phyloP scores from a whole-genome alignment of 192 early-diverging fungal genomes.

The Phycomyces blakesleeanus region DNA sequence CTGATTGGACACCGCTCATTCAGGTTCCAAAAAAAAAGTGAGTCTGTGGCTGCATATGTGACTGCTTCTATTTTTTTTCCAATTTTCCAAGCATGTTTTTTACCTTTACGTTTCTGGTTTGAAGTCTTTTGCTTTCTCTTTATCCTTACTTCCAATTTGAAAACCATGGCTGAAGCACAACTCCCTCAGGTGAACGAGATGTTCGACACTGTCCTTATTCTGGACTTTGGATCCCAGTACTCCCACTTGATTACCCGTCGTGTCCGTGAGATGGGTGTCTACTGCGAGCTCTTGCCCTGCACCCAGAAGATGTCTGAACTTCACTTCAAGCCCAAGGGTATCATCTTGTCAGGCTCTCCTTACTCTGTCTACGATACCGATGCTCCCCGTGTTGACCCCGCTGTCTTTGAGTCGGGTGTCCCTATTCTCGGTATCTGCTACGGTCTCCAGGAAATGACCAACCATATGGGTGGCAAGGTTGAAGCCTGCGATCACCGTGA shows the following conservation, averaged over 20 bases:
- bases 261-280: conserved; percentile 94
- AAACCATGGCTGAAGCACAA: conserved; percentile 21
- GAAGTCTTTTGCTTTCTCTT: not conserved
- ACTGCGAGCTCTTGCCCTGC: conserved; percentile 98
- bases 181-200: conserved; percentile 68
- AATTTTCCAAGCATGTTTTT: not conserved
- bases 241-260: conserved; percentile 96
- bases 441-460: conserved; percentile 95
- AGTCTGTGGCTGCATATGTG: not conserved
- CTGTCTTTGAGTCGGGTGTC: conserved; percentile 81
- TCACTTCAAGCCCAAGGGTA: conserved; percentile 92
- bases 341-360: conserved; percentile 94
- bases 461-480: conserved; percentile 86
- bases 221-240: conserved; percentile 99
- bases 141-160: conserved; percentile 2
- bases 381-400: conserved; percentile 91
- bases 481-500: conserved; percentile 86
- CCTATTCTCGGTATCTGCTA: conserved; percentile 98
- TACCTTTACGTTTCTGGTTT: not conserved
- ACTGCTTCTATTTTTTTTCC: not conserved
- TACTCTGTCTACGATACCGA: conserved; percentile 96
- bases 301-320: conserved; percentile 92
- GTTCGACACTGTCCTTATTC: conserved; percentile 96
- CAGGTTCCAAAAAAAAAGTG: not conserved
- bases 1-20: no score